These are phyloP conservation scores for Halophytophthora batemanensis DNA, from an alignment of 352 stramenopile genomes.

Conservation along the genomic window DNA sequence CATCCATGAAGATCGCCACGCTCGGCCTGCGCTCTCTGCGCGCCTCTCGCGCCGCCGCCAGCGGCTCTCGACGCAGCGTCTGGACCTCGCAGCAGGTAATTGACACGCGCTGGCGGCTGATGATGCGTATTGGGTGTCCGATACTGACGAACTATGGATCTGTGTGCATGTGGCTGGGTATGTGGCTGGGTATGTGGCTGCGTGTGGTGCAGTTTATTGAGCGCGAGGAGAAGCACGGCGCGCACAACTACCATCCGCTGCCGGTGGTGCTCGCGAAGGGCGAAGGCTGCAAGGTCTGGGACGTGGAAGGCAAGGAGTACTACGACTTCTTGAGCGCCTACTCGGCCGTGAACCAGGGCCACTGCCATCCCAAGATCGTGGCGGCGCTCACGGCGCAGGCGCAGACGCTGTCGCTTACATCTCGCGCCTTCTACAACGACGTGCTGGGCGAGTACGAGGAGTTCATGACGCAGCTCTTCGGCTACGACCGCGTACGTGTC, in stretches of 20 bases:
- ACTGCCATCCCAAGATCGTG: slow-evolving; percentile 98
- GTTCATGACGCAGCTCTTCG: slow-evolving; percentile 97
- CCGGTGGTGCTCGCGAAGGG: slow-evolving; percentile 94
- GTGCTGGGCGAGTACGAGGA: slow-evolving; percentile 96
- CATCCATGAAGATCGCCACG: background rate
- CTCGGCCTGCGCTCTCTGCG: slow-evolving; percentile 18
- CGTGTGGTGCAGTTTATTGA: slow-evolving; percentile 58
- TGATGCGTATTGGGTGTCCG: too few relatives aligned
- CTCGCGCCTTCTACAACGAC: slow-evolving; percentile 98
- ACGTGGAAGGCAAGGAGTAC: slow-evolving; percentile 97
- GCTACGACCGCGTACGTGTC: slow-evolving; percentile 90
- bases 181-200: background rate
- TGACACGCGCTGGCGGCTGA: too few relatives aligned
- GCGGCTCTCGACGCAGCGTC: slow-evolving; percentile 23
- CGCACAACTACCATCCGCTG: slow-evolving; percentile 99
- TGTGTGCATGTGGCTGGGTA: background rate
- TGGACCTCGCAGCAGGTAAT: slow-evolving; percentile 43
- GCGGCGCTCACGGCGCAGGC: slow-evolving; percentile 93
- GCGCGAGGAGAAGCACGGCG: slow-evolving; percentile 91
- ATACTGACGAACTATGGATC: slow-evolving; percentile 5
- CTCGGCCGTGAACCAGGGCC: slow-evolving; percentile 92
- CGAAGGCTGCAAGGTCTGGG: slow-evolving; percentile 94
- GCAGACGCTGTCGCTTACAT: slow-evolving; percentile 95
- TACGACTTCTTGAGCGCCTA: slow-evolving; percentile 97
- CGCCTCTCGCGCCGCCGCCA: slow-evolving; percentile 10